These are phyloP conservation scores for Chamaenerion angustifolium DNA, from an alignment of 345 rosid species.

Conservation along the genomic window DNA sequence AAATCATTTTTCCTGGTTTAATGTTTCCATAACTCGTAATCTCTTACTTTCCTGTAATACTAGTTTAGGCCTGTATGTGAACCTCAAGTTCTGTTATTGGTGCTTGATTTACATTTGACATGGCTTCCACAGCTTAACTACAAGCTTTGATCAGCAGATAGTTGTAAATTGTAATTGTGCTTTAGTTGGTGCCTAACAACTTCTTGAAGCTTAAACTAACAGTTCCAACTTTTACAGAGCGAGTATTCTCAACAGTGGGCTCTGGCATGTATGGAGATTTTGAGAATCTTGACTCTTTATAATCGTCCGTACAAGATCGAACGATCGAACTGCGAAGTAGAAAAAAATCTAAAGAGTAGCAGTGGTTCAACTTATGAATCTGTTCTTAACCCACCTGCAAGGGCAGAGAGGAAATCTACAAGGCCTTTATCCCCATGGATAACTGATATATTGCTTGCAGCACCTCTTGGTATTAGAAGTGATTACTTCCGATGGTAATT, in stretches of 20 bases:
- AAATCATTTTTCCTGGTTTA: no score
- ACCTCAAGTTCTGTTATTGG: no score
- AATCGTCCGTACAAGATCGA: slow-evolving; percentile 85
- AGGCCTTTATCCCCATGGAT: slow-evolving; percentile 98
- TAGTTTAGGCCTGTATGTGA: no score
- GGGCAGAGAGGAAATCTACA: slow-evolving; percentile 67
- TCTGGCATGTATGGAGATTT: slow-evolving; percentile 89
- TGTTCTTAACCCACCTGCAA: slow-evolving; percentile 28
- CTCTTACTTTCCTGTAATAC: no score
- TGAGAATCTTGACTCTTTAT: slow-evolving; percentile 91
- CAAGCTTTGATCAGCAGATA: no score
- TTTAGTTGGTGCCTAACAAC: no score
- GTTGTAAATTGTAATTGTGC: no score
- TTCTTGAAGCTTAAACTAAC: no score
- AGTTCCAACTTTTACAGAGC: slow-evolving; percentile 16
- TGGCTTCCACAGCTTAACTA: no score
- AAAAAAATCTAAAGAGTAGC: slow-evolving; percentile 30
- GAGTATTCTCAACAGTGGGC: slow-evolving; percentile 99
- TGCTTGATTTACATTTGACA: no score
- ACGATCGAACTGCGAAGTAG: slow-evolving; percentile 39
- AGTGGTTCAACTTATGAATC: slow-evolving; percentile 30
- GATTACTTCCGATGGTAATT: slow-evolving; percentile 97
- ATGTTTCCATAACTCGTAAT: no score
- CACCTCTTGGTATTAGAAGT: slow-evolving; percentile 86
- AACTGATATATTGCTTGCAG: slow-evolving; percentile 83